Conservation (phyloP, 768 basidiomycete genomes). For the Strobilomyces echinocephalus region DNA sequence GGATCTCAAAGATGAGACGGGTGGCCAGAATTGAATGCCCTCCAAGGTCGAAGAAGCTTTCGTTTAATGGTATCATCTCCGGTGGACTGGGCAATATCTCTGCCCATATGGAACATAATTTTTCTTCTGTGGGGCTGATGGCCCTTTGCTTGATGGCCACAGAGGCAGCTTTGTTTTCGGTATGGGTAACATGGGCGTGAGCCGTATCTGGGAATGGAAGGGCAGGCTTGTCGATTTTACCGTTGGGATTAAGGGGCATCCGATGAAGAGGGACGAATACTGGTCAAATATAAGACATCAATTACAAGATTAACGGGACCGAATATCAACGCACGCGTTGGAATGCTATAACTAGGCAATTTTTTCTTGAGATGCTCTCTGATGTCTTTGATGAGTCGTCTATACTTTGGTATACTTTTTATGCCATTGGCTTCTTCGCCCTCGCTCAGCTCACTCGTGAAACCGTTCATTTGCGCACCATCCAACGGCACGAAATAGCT, state of each 20-base stretch:
- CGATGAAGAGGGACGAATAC: slow-evolving; percentile 92
- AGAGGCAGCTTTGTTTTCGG: slow-evolving; percentile 34
- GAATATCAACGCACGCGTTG: slow-evolving; percentile 58
- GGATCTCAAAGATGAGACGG: slow-evolving; percentile 92
- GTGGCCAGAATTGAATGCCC: slow-evolving; percentile 99
- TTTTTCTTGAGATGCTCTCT: slow-evolving; percentile 96
- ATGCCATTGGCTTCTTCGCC: slow-evolving; percentile 51
- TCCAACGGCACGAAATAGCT: slow-evolving; percentile 94
- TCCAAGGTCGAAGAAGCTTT: slow-evolving; percentile 97
- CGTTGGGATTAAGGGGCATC: slow-evolving; percentile 98
- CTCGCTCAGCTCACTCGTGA: slow-evolving; percentile 60
- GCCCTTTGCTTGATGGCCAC: slow-evolving; percentile 33
- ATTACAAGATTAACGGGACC: background rate
- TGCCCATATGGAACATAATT: slow-evolving; percentile 82
- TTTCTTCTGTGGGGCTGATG: slow-evolving; percentile 68
- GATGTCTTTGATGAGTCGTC: slow-evolving; percentile 86
- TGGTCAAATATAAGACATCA: slow-evolving; percentile 25
- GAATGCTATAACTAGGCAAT: slow-evolving; percentile 90
- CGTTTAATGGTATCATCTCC: slow-evolving; percentile 75
- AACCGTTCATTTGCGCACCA: slow-evolving; percentile 58
- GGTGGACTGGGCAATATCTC: slow-evolving; percentile 75
- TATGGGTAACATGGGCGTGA: slow-evolving; percentile 41
- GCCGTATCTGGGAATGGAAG: slow-evolving; percentile 98
- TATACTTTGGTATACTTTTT: slow-evolving; percentile 78
- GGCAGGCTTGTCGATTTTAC: slow-evolving; percentile 97